Base-by-base conservation (phyloP, 1,284 basidiomycete genomes). In the Irpex sp. region DNA sequence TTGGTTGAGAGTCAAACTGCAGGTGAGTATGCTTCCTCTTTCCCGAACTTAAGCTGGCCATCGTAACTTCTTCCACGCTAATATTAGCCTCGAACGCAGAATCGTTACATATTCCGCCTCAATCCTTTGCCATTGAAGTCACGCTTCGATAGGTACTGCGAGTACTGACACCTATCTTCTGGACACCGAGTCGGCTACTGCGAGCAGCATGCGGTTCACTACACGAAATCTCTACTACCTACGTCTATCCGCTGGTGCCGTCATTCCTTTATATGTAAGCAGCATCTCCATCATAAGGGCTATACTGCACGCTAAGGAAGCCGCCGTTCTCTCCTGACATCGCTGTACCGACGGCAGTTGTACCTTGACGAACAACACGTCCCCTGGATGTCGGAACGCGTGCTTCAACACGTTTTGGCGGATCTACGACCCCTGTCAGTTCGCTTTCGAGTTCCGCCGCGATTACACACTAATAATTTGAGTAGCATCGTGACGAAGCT, bases 321-420 rank as follows among this genome's bases (percentile, higher is more conserved):
- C 4, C 39, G 14, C 16, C 18, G 5, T 39, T 45, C 12, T 8
- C 37, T 49, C 6, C 12, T 10, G 8, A 28, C 47, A 39, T 56
- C 90, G 89, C 23, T 23, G 23, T 23, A 23, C 71, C 39, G 9
- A 16, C 16, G 39, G 9, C 39, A 42, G 39, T 10, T 42, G 9
- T 42, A 42, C 39, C 80, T 92, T 14, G 90, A 92, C 68, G 87
- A 88, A 65, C 80, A 82, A n/a, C 90, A 92, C 73, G 70, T 87
- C 16, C 78, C 83, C 52, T 92, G 90, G 90, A 92, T 92, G 90
- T 84, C 87, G 5, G 89, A 92, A 64, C 66, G 75, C 28, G 76
- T 86, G 49, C 74, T 92, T 12, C 89, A 91, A 67, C 82, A 84
- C 67, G 86, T 92, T 23, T 77, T 92, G 2, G 80, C 82, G 14